A percentile compares a stretch with the other conserved stretches of the same genome.
phyloP scores from a whole-genome alignment of 2,329 filamentous ascomycete genomes.

The Pseudocercospora cruenta region DNA sequence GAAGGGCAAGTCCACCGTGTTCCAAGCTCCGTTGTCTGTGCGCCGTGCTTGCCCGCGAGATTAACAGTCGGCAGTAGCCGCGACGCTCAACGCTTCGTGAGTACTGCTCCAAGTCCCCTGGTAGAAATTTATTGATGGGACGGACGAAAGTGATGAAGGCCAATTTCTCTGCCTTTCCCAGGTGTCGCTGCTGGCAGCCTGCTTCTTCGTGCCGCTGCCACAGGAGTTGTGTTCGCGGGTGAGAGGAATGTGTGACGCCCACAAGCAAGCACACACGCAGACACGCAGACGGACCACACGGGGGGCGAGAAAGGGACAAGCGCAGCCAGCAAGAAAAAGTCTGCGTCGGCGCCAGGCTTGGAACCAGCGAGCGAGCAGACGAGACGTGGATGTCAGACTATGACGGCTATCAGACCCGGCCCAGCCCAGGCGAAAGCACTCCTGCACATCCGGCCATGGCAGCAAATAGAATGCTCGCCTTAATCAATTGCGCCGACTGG shows the following conservation, averaged over 20 bases:
- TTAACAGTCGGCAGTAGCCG: not conserved
- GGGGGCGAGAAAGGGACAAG: not conserved
- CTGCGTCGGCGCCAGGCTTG: constrained; percentile 7
- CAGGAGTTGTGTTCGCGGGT: not conserved
- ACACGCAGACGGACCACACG: constrained; percentile 4
- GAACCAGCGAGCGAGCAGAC: not conserved
- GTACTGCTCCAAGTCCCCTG: not conserved
- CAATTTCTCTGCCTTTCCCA: not conserved
- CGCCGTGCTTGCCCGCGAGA: not conserved
- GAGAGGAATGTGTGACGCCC: constrained; percentile 2
- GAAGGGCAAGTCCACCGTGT: not conserved
- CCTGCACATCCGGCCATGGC: constrained; percentile 1
- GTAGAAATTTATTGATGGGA: not conserved
- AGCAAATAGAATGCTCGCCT: constrained; percentile 6
- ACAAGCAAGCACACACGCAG: not conserved
- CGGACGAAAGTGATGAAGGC: not conserved
- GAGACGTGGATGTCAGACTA: not conserved
- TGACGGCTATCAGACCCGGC: not conserved
- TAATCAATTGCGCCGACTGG: constrained; percentile 8
- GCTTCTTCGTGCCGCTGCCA: not conserved
- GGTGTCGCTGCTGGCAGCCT: not conserved
- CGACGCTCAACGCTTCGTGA: not conserved
- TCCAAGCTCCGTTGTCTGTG: not conserved
- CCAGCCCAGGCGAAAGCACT: not conserved
- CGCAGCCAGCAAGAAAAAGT: constrained; percentile 3